These are phyloP conservation scores for Sporothrix phasma DNA, from an alignment of 2,329 filamentous ascomycete species.

Conservation along the genomic window DNA sequence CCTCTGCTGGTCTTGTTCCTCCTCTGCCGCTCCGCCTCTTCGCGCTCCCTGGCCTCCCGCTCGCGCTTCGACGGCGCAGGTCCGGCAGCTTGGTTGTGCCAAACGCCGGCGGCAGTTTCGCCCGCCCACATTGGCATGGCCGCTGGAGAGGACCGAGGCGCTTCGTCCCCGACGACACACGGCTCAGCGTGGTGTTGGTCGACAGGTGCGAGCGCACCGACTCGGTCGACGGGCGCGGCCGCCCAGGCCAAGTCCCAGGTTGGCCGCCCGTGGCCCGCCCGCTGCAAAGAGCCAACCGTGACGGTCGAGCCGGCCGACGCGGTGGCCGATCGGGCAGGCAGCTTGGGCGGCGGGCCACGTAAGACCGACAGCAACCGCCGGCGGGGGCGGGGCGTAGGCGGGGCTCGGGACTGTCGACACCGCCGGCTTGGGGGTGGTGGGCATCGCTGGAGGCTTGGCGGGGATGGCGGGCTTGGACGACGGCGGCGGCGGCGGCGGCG, in stretches of 20 bases:
- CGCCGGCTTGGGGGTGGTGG: slow-evolving; percentile 28
- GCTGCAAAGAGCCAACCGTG: slow-evolving; percentile 28
- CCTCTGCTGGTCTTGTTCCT: neutral
- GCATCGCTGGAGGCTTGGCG: slow-evolving; percentile 20
- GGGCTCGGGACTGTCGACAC: slow-evolving; percentile 34
- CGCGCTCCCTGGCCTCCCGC: slow-evolving; percentile 33
- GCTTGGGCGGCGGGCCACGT: slow-evolving; percentile 33
- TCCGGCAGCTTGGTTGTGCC: slow-evolving; percentile 48
- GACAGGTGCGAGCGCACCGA: slow-evolving; percentile 49
- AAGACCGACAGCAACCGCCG: slow-evolving; percentile 23
- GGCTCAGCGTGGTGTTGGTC: slow-evolving; percentile 39
- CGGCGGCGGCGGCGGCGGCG: slow-evolving; percentile 7
- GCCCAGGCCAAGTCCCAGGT: no score
- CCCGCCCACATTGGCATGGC: slow-evolving; percentile 5
- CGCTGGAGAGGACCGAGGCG: slow-evolving; percentile 23
- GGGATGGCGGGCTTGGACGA: neutral
- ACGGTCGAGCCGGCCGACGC: slow-evolving; percentile 22
- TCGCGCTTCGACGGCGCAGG: slow-evolving; percentile 45
- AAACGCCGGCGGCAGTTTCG: slow-evolving; percentile 47
- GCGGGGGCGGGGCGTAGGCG: slow-evolving; percentile 29
- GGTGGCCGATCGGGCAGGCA: slow-evolving; percentile 43
- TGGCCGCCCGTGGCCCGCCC: slow-evolving; percentile 1
- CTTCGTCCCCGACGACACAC: slow-evolving; percentile 40
- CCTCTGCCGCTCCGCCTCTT: slow-evolving; percentile 24
- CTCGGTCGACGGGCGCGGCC: slow-evolving; percentile 46